A percentile compares a stretch with the other conserved stretches of the same genome.
Conservation (phyloP, 2,329 filamentous ascomycete genomes). For the Rhynchosporium secalis region DNA sequence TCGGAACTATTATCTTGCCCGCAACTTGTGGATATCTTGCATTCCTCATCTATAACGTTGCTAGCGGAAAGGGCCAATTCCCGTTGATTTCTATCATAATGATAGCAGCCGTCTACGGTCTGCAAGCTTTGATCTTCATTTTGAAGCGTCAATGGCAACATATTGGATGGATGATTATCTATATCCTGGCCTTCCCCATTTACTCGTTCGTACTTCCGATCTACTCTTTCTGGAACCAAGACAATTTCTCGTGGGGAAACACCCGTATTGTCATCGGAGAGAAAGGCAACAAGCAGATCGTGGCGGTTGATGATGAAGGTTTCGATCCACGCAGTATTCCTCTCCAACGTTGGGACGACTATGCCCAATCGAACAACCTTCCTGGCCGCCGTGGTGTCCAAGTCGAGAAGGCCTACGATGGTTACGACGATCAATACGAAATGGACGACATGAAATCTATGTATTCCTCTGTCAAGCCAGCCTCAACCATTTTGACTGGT, state of each 20-base stretch:
- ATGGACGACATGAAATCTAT: slow-evolving; percentile 98
- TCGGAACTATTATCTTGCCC: slow-evolving; percentile 88
- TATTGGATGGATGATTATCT: slow-evolving; percentile 99
- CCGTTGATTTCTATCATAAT: slow-evolving; percentile 86
- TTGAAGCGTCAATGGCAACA: slow-evolving; percentile 98
- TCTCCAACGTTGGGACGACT: slow-evolving; percentile 96
- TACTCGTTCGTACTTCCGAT: slow-evolving; percentile 89
- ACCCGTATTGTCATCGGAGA: slow-evolving; percentile 96
- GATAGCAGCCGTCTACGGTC: slow-evolving; percentile 87
- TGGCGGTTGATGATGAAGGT: slow-evolving; percentile 79
- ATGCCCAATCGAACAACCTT: slow-evolving; percentile 80
- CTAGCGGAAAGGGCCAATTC: slow-evolving; percentile 69
- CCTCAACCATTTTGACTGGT: slow-evolving; percentile 83
- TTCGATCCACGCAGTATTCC: slow-evolving; percentile 94
- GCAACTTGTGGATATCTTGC: slow-evolving; percentile 83
- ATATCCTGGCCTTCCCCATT: slow-evolving; percentile 91
- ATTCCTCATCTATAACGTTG: slow-evolving; percentile 82
- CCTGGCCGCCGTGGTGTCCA: slow-evolving; percentile 81
- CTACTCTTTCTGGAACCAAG: slow-evolving; percentile 99
- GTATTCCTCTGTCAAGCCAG: slow-evolving; percentile 87
- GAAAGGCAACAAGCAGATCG: slow-evolving; percentile 84
- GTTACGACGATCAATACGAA: slow-evolving; percentile 80
- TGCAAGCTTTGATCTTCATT: slow-evolving; percentile 95
- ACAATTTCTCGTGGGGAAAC: slow-evolving; percentile 98
- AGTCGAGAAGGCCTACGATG: slow-evolving; percentile 64